Base-by-base conservation (phyloP, 352 stramenopile genomes). In the Phytopythium mirpurense region DNA sequence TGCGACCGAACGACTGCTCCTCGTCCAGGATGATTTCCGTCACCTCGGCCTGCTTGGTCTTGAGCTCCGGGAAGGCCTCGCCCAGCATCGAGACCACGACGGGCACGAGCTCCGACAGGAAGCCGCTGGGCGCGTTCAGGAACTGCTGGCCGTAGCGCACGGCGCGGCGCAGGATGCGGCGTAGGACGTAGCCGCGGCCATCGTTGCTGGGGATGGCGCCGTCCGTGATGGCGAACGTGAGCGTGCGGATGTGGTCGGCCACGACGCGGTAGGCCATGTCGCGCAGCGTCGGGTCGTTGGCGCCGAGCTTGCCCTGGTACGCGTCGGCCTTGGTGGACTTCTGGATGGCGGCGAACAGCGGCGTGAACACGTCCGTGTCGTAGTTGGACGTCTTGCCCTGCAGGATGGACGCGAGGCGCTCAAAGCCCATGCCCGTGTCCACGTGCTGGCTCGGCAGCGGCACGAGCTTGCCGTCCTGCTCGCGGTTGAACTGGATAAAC, bases 401-500 rank as follows among this genome's bases (percentile, higher is more conserved):
- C 27, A 98, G 72, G 64, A 99, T 97, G 21, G 85, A 97, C 23
- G 94, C 88, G 15, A 98, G 72, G 35, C 95, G 90, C 68, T 98
- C 95, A 38, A 98, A 96, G 41, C 95, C 96, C 96, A 99, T 98
- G 44, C 96, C 96, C 34, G 95, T 99, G 76, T 99, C 96, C 24
- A 98, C 89, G 41, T 96, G 96, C 54, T 96, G 89, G 34, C 70
- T 77, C 1, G 96, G 95, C 36, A 98, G 72, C 40, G 83, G 57
- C 50, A 96, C 74, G 35, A 99, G 75, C 47, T 74, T 80, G 40
- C 86, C 86, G 46, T 88, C 82, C 36, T 88, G 72, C 55, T 99
- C 93, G 42, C 96, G 88, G 72, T 99, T 98, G 71, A 97, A 98
- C 78, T 98, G 95, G 66, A 99, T 99, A 59, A 99, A 99, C 54